Base-by-base conservation (phyloP, 2,329 filamentous ascomycete species). In the Colletotrichum kahawae region DNA sequence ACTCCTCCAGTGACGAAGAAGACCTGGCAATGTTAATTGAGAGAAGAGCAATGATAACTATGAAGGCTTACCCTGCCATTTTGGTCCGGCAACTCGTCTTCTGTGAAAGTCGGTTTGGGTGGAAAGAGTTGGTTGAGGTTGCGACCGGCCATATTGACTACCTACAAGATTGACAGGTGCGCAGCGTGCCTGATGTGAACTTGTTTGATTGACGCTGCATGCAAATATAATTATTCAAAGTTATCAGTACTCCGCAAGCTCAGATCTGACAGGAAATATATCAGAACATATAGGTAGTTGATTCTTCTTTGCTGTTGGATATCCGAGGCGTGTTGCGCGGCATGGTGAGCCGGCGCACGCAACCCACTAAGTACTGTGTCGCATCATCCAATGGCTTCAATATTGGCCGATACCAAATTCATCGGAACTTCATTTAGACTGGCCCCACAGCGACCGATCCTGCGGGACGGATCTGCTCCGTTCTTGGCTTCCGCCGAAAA, bases 1-100 rank as follows among this genome's bases (percentile, higher is more conserved):
- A 84, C 84, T 65, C 81, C 80, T 27, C 83, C 83, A 0, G 83
- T 92, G 18, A 92, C 86, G 74, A 92, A 85, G 81, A 85, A 87
- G 43, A 90, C 87, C 83, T 83, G 60, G 21, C 13, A 7, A 21
- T 31, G 4, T 13, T 48, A 29, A 14, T 6, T n/a, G 21, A 24
- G 16, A 12, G 10, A 18, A 12, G 24, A 14, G 29, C 7, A 63
- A 24, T 9, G 2, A 9, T 7, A 2, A 63, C 9, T 27, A 38
- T 60, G 10, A n/a, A 62, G 29, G 69, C 73, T 69, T 62, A 81
- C 81, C 79, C 82, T 85, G 77, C 83, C 86, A 16, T 80, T 78
- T 71, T 86, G 84, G 60, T 86, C 81, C 4, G 82, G 81, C 7
- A 88, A 80, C 27, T 86, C 81, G 43, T 82, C 78, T 57, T 87